Evolutionary conservation across 1,139 yeast genomes (phyloP), one percentile per base, ranked within the genome.

Genomic region (Arxiozyma slooffiae): DNA sequence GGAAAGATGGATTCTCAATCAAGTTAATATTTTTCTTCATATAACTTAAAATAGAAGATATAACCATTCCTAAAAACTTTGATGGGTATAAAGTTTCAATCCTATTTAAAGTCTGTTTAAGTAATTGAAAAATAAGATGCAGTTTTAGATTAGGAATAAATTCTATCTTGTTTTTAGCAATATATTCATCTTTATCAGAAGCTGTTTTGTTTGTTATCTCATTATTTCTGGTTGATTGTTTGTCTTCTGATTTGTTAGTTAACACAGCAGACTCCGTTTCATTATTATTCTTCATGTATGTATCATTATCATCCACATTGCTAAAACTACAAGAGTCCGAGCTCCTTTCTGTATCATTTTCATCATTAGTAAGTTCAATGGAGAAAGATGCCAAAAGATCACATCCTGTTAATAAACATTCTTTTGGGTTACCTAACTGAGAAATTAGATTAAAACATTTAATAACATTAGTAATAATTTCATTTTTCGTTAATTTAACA

Each of bases 371-470:
- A n/a, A 30, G 51, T 26, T 67, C 67, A 60, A 71, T 58, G 5
- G 55, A 52, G 44, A 76, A 57, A 1, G 67, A 56, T 6, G 75
- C 61, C 26, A 86, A 62, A 38, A 83, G 60, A 61, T 88, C 96
- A 62, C 85, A 80, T 17, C 79, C 69, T 56, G 84, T 81, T 52
- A 89, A 67, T 48, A 86, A 77, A 52, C 88, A 67, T 67, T 88
- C 96, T 61, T 87, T 87, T 14, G 90, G 81, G 61, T 85, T 87
- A 8, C 96, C 96, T 51, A 74, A 59, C 47, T 67, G 68, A 0
- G 90, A 81, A 53, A 89, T 71, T 22, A 77, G 66, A 52, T 77
- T 78, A 62, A 84, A 83, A 8, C 83, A 68, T 54, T 73, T 73
- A 60, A 81, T 62, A 7, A 79, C 62, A 0, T 56, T 49, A 5